Conservation (phyloP, 495 filamentous ascomycete genomes). For the Filosporella fistucella region DNA sequence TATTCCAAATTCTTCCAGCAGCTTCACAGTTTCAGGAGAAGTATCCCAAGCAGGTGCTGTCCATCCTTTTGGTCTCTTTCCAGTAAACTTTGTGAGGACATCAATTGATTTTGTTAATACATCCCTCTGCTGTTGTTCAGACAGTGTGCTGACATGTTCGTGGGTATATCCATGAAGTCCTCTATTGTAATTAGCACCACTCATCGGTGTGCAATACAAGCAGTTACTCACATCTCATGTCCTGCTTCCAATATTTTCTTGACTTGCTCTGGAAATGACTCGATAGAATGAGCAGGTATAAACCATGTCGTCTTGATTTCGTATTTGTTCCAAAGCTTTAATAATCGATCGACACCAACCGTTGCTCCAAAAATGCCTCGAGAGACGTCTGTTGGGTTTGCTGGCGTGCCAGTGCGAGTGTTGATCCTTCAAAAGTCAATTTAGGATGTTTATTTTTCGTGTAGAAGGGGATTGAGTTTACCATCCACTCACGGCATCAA, state of each 20-base stretch:
- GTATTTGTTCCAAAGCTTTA: slow-evolving; percentile 74
- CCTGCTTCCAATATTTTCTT: slow-evolving; percentile 65
- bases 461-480: slow-evolving; percentile 60
- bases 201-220: no score
- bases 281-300: slow-evolving; percentile 74
- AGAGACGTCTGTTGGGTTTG: background rate
- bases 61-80: slow-evolving; percentile 53
- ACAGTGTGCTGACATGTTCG: slow-evolving; percentile 71
- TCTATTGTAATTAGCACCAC: no score
- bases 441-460: slow-evolving; percentile 65
- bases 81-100: slow-evolving; percentile 67
- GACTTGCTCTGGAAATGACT: slow-evolving; percentile 73
- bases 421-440: slow-evolving; percentile 62
- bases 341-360: slow-evolving; percentile 62
- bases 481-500: slow-evolving; percentile 70
- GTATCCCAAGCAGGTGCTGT: slow-evolving; percentile 54
- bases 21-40: slow-evolving; percentile 57
- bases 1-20: slow-evolving; percentile 63
- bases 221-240: slow-evolving; percentile 78
- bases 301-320: slow-evolving; percentile 82
- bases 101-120: slow-evolving; percentile 73
- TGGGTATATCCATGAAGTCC: slow-evolving; percentile 72
- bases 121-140: slow-evolving; percentile 65
- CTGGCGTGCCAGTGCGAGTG: background rate
- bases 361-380: slow-evolving; percentile 68